Evolutionary conservation across 257 asterid species (phyloP), one percentile per base, ranked within the genome.

Genomic region (Fraxinus excelsior): DNA sequence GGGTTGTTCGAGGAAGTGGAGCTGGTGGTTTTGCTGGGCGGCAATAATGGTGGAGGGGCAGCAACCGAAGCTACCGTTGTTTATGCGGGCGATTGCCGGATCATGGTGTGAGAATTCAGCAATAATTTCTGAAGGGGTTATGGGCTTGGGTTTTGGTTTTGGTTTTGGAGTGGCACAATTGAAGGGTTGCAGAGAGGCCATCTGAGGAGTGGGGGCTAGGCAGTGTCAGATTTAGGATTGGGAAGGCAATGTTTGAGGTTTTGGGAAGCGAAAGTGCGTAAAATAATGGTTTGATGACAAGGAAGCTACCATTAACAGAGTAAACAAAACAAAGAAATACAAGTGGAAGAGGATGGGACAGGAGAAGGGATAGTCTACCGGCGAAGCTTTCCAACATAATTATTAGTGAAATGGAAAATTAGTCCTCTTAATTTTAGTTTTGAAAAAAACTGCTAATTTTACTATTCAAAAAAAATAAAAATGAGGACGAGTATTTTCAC

Each of bases 31-130:
- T 66, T 82, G 89, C 78, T 94, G 98, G 81, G 92, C 92, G 70
- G 94, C 81, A 84, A 92, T 84, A 76, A 94, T 74, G 74, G 97
- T 67, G 75, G 90, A 81, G 2, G 98, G 98, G 81, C 97, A 94
- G 82, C 93, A 87, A 23, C 98, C 97, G 85, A 94, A 90, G 71
- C 91, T 87, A 56, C 91, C 73, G 85, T 84, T 71, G 82, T 74
- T 82, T 80, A 76, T 74, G 76, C 85, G 86, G 23, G 86, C 81
- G 28, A 79, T 16, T n/a, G 73, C 3, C 12, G 84, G 73, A 67
- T 72, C 80, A 74, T 72, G 84, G 81, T 86, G 88, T 71, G 82
- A 49, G 83, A 86, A 86, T 37, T 86, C 90, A 31, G 70, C 51
- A 2, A 29, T 73, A 31, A 86, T 37, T 76, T 86, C 86, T 14